Evolutionary conservation across 176 grass and related monocot genomes (phyloP), one percentile per base, ranked within the genome.

Genomic region (Oryza rufipogon): DNA sequence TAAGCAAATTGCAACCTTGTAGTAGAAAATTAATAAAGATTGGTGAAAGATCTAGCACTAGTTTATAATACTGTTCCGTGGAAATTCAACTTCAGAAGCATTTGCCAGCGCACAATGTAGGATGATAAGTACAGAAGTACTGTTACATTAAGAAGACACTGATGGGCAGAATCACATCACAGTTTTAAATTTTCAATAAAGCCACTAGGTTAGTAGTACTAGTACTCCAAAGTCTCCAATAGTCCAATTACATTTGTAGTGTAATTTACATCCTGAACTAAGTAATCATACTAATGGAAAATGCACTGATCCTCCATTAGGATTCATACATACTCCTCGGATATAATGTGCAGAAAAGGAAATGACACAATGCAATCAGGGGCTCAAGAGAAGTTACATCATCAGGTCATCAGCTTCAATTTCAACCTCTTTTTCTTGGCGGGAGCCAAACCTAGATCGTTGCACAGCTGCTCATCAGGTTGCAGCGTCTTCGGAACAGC

Each of bases 401-500:
- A 15, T 83, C 44, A 83, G 1, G 80, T 85, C 77, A n/a, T 73
- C 42, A 48, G 79, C 86, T 78, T 89, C 60, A 85, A 70, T 60
- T 85, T 84, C 47, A 78, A 66, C 11, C 28, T 85, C 46, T 25
- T 51, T 68, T 44, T 93, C 75, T 65, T 81, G 10, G 45, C 25
- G 1, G 87, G 64, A 68, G 69, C 39, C 81, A 95, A 68, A 52
- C 91, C 93, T 42, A 99, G 93, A 28, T 99, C 96, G 70, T 83
- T 89, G 36, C 89, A 48, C 23, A 85, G 86, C 66, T 92, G 81
- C 16, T 93, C 91, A 36, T 99, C 91, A 46, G 96, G 96, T 32
- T 92, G 80, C 45, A 94, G 80, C 33, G 83, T 94, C 75, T 96
- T 99, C 0, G 96, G 91, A 73, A 89, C 76, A 45, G 96, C 96